Conservation (phyloP, 352 stramenopile species). For the Pythium brassicae region DNA sequence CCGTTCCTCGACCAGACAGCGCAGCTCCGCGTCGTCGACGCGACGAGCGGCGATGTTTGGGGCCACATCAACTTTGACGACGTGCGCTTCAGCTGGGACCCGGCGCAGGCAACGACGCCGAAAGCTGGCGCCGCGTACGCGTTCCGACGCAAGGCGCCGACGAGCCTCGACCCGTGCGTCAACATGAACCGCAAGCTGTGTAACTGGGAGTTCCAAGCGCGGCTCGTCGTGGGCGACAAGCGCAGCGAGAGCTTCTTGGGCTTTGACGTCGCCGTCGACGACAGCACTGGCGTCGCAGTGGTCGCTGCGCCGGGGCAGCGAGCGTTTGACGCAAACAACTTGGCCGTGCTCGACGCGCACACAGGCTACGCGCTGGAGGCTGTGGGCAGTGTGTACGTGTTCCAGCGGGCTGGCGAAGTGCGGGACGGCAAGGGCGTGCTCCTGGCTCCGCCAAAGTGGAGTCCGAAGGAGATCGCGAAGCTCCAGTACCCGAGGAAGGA, state of each 20-base stretch:
- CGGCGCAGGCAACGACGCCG: conserved; percentile 51
- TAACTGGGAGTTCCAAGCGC: conserved; percentile 86
- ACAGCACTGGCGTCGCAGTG: conserved; percentile 74
- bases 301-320: conserved; percentile 70
- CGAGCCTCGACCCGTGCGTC: conserved; percentile 45
- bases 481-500: conserved; percentile 75
- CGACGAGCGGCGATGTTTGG: conserved; percentile 79
- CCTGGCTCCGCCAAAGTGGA: conserved; percentile 58
- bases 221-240: conserved; percentile 88
- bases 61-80: conserved; percentile 97
- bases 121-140: conserved; percentile 77
- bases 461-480: conserved; percentile 67
- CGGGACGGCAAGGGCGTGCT: conserved; percentile 68
- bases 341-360: conserved; percentile 30
- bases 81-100: conserved; percentile 92
- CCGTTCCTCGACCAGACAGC: conserved; percentile 76
- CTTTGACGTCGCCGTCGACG: conserved; percentile 80
- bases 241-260: conserved; percentile 83
- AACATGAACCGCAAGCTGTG: conserved; percentile 66
- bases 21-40: conserved; percentile 93
- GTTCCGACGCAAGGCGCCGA: conserved; percentile 65
- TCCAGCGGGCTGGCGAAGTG: conserved; percentile 51
- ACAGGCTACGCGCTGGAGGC: conserved; percentile 26
- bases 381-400: conserved; percentile 70
- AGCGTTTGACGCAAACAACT: conserved; percentile 85